Base-by-base conservation (phyloP, 1,139 yeast genomes). In the Sugiyamaella novakii region DNA sequence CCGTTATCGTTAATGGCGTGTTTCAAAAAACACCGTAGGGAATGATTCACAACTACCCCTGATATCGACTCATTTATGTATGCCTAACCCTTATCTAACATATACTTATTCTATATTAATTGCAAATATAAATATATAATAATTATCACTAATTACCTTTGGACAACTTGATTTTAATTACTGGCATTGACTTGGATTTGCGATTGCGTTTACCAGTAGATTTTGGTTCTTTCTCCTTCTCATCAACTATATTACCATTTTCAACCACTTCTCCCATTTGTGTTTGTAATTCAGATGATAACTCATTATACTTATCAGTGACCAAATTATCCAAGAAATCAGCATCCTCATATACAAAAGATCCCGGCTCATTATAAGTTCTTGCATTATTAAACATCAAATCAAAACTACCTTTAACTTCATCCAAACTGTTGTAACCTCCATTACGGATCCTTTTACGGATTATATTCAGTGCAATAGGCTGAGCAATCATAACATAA, bases 341-440 rank as follows among this genome's bases (percentile, higher is more conserved):
- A 0, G 98, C 95, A 69, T 89, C 96, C 46, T 80, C 77, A 60
- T 83, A 87, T 14, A 91, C 91, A 53, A 84, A 66, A 0, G 96
- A 87, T 0, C 92, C 96, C 62, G 87, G 96, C 63, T 89, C 94
- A 60, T 91, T 91, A 66, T 89, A 91, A 25, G 80, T 78, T 54
- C 83, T 78, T 0, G 97, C 97, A 67, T 91, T 91, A 48, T 80
- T 76, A 65, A 87, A 85, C 79, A 91, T 87, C 58, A 84, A 74
- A 57, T 85, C 85, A 52, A 87, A 71, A 61, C 87, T 96, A 53
- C 79, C 84, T 51, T 84, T 71, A 49, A 85, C 78, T 55, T 84
- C 91, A 37, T 79, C 75, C 45, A 83, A 68, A 8, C 72, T 68
- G 18, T 72, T 70, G 60, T 87, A 87, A 5, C 76, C 71, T 37